These are phyloP conservation scores for Dictyostelium brefeldianum DNA, from an alignment of 78 protist genomes.

Conservation along the genomic window DNA sequence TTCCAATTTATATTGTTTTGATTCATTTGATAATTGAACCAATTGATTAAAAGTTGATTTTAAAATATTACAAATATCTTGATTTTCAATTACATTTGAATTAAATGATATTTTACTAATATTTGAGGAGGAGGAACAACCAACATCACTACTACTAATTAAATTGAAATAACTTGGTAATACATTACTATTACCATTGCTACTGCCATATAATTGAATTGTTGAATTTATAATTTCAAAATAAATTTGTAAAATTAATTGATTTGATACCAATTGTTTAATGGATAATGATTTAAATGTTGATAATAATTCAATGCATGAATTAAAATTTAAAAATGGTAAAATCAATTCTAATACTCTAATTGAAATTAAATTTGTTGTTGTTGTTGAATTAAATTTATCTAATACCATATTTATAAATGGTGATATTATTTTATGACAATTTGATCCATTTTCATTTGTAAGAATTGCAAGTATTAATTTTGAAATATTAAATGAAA, in stretches of 20 bases:
- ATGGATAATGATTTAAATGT: neutral
- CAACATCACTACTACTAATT: neutral
- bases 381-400: neutral
- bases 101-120: neutral
- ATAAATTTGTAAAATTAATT: conserved; percentile 3
- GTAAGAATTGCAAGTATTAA: neutral
- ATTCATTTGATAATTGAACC: neutral
- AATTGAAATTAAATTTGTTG: neutral
- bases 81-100: neutral
- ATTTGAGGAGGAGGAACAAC: neutral
- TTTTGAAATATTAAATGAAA: conserved; percentile 26
- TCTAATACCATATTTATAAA: neutral
- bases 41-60: neutral
- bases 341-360: conserved; percentile 19
- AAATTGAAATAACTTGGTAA: conserved; percentile 5
- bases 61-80: neutral
- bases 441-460: neutral
- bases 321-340: conserved; percentile 14
- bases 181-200: neutral
- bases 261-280: neutral
- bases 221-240: conserved; percentile 3
- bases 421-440: neutral
- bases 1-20: neutral
- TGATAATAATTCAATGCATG: conserved; percentile 7
- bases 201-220: neutral